Evolutionary conservation across 2,329 filamentous ascomycete species (phyloP), one percentile per base, ranked within the genome.

Genomic region (Microsporum canis): DNA sequence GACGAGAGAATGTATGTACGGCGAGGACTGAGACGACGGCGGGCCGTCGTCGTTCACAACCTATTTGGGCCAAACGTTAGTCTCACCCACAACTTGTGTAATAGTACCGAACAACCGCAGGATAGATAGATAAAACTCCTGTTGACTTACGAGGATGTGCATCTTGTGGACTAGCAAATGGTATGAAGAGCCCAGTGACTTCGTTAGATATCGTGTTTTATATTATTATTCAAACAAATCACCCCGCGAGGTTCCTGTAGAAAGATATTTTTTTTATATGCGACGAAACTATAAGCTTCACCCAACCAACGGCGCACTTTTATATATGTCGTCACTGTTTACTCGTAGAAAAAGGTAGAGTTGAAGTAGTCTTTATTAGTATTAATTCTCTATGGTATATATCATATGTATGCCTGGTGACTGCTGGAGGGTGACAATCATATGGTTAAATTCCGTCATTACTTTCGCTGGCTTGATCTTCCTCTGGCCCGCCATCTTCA

Each of bases 1-100:
- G 49, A 91, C 82, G 62, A 92, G 82, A 64, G 83, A 85, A 76
- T 89, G 88, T 64, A 92, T 82, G 69, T 92, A 92, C 5, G 89
- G 89, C 53, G 88, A 91, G 43, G 88, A 88, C 70, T 87, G 83
- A 63, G 85, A 82, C 36, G 87, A 89, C 65, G 88, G 88, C 59
- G 88, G 88, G 14, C 88, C 88, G 76, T 92, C 88, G 71, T 92
- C 88, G 77, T 92, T 92, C 38, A 73, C 73, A 57, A 78, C 74
- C 75, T 78, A 59, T 10, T 45, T 36, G 34, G 34, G n/a, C 56
- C 56, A 49, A 43, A 64, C 8, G 65, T 65, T 41, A 69, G 65
- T 34, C 51, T 60, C 45, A 51, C 10, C 10, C 45, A 29, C 23
- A 5, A 51, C 23, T 29, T 31, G 27, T 29, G 14, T 5, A 43